phyloP scores from a whole-genome alignment of 192 early-diverging fungal species.

The Allomyces arbusculus region DNA sequence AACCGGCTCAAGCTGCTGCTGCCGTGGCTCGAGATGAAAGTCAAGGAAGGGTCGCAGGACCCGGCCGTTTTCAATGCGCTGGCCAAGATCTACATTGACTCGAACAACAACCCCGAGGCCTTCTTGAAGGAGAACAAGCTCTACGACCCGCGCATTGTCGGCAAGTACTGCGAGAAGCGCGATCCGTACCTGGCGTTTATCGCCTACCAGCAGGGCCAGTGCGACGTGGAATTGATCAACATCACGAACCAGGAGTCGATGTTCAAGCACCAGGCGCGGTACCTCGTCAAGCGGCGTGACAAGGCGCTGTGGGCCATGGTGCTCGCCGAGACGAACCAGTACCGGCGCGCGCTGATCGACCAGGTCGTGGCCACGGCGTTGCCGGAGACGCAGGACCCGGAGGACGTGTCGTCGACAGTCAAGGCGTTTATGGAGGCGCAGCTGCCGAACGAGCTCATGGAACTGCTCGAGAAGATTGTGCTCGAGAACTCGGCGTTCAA shows the following conservation, averaged over 20 bases:
- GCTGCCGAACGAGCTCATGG: constrained; percentile 88
- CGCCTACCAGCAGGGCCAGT: constrained; percentile 83
- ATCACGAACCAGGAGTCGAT: constrained; percentile 94
- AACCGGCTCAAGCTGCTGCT: constrained; percentile 89
- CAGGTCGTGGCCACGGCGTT: constrained; percentile 79
- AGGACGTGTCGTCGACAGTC: constrained; percentile 92
- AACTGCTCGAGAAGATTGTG: constrained; percentile 88
- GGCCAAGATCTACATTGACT: constrained; percentile 98
- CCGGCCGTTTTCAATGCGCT: constrained; percentile 87
- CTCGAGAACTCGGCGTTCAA: constrained; percentile 78
- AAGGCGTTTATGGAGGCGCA: constrained; percentile 97
- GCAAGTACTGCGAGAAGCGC: constrained; percentile 96
- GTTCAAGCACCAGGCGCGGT: constrained; percentile 98
- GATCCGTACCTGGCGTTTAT: constrained; percentile 92
- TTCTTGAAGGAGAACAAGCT: constrained; percentile 78
- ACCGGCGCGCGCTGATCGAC: constrained; percentile 78
- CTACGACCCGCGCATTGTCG: constrained; percentile 79
- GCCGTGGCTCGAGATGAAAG: constrained; percentile 80
- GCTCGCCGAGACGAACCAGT: constrained; percentile 52
- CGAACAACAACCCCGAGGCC: constrained; percentile 91
- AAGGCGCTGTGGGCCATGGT: constrained; percentile 66
- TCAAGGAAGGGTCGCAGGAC: constrained; percentile 73
- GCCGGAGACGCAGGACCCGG: constrained; percentile 86
- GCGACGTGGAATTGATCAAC: constrained; percentile 82
- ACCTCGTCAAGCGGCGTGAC: constrained; percentile 78